Evolutionary conservation across 495 filamentous ascomycete species (phyloP).

Genomic region (Letharia lupina): DNA sequence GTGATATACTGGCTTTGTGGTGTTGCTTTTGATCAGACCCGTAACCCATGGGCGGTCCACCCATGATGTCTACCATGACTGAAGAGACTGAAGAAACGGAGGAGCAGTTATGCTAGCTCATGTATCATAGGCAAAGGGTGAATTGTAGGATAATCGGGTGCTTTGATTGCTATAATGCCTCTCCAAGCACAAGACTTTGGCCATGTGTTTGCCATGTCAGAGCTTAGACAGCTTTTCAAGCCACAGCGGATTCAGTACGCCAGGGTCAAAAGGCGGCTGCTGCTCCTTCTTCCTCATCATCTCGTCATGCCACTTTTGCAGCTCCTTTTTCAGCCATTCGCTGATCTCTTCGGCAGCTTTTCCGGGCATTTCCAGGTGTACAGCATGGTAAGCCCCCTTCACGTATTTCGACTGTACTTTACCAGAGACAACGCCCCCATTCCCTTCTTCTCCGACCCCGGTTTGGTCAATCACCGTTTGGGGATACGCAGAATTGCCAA

Average conservation of each 20-base stretch:
- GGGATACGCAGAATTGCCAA: constrained; percentile 5
- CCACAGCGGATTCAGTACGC: constrained; percentile 3
- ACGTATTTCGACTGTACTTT: constrained; percentile 9
- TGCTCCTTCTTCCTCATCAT: background rate
- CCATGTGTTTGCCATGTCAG: background rate
- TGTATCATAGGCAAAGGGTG: constrained; percentile 12
- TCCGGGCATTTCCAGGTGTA: constrained; percentile 13
- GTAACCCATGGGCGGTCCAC: background rate
- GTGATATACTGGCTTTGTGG: constrained; percentile 10
- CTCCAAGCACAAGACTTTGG: background rate
- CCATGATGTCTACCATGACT: constrained; percentile 1
- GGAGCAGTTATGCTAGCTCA: background rate
- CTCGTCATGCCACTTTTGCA: constrained; percentile 7
- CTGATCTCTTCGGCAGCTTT: constrained; percentile 6
- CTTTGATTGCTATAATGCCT: constrained; percentile 1
- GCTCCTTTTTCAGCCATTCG: constrained; percentile 10
- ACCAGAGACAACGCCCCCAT: constrained; percentile 17
- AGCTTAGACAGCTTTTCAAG: constrained; percentile 12
- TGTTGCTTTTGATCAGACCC: constrained; percentile 7
- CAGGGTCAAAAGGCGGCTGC: constrained; percentile 1
- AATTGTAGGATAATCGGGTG: constrained; percentile 10
- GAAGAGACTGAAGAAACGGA: background rate
- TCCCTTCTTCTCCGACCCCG: constrained; percentile 15
- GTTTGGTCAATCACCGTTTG: background rate
- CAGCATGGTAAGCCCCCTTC: constrained; percentile 8